Percentiles rank a stretch among this genome's conserved stretches.
Conservation (phyloP, 78 protist genomes). For the Cavenderia fasciculata region DNA sequence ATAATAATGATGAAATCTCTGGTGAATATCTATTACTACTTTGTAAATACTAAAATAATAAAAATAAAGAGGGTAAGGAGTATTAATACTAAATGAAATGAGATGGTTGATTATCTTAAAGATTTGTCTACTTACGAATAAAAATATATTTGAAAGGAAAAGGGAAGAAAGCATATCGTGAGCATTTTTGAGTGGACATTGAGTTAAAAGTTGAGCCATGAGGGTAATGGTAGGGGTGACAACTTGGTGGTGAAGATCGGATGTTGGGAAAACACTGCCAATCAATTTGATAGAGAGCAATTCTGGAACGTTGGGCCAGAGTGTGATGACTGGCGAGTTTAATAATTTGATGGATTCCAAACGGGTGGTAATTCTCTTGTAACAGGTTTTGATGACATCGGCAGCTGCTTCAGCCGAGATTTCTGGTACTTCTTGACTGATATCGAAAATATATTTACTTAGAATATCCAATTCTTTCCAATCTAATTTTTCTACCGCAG, state of each 20-base stretch:
- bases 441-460: conserved; percentile 31
- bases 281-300: conserved; percentile 49
- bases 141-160: conserved; percentile 39
- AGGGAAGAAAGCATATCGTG: conserved; percentile 42
- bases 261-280: conserved; percentile 60
- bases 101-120: too few relatives aligned
- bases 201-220: conserved; percentile 35
- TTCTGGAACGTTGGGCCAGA: conserved; percentile 66
- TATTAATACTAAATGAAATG: too few relatives aligned
- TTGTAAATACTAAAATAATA: conserved; percentile 19
- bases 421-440: conserved; percentile 50
- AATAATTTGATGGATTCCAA: conserved; percentile 1
- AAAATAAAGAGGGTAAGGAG: not conserved
- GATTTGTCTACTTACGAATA: conserved; percentile 24
- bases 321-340: not conserved
- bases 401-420: not conserved
- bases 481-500: not conserved
- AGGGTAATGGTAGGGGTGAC: conserved; percentile 47
- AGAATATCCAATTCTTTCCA: conserved; percentile 38
- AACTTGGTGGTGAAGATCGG: conserved; percentile 75
- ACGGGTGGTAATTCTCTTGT: conserved; percentile 5
- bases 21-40: conserved; percentile 55
- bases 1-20: conserved; percentile 34
- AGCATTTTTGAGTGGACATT: conserved; percentile 54
- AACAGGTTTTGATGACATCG: conserved; percentile 1